Evolutionary conservation across 2,329 filamentous ascomycete genomes (phyloP).

Genomic region (Metarhizium anisopliae): DNA sequence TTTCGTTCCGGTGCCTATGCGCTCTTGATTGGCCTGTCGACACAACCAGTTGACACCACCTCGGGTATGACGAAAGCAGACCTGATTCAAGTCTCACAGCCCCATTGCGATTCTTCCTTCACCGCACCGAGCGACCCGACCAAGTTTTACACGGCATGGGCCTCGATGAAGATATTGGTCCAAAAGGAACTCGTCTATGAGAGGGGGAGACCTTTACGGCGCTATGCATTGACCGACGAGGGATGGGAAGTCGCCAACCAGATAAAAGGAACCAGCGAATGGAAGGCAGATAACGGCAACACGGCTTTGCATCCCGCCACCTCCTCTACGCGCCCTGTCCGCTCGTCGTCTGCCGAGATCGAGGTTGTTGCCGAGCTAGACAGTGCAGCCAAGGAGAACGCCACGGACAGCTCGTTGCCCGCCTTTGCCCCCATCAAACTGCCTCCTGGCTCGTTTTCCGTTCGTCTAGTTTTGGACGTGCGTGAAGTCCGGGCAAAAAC

Average conservation of each 20-base stretch:
- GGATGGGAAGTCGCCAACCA: constrained; percentile 66
- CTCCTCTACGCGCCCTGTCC: background rate
- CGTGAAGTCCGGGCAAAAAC: constrained; percentile 66
- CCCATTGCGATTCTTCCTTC: constrained; percentile 65
- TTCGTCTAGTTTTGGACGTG: constrained; percentile 64
- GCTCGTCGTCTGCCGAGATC: constrained; percentile 12
- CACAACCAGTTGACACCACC: constrained; percentile 42
- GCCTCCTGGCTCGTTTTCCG: constrained; percentile 56
- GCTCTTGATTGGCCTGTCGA: constrained; percentile 57
- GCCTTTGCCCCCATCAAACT: constrained; percentile 52
- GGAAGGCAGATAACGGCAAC: constrained; percentile 16
- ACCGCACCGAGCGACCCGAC: constrained; percentile 56
- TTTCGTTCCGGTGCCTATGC: constrained; percentile 69
- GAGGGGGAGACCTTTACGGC: constrained; percentile 56
- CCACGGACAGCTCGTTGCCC: constrained; percentile 26
- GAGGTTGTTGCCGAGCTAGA: background rate
- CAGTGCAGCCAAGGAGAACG: constrained; percentile 9
- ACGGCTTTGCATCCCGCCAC: background rate
- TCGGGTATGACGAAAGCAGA: constrained; percentile 57
- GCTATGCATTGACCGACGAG: constrained; percentile 65
- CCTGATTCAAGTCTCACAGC: constrained; percentile 60
- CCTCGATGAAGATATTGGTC: constrained; percentile 67
- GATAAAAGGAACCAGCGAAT: constrained; percentile 46
- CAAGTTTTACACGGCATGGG: constrained; percentile 73
- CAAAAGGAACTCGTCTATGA: constrained; percentile 68